A percentile compares a stretch with the other conserved stretches of the same genome.
phyloP scores from a whole-genome alignment of 2,329 filamentous ascomycete species.

The Alternaria ethzedia region DNA sequence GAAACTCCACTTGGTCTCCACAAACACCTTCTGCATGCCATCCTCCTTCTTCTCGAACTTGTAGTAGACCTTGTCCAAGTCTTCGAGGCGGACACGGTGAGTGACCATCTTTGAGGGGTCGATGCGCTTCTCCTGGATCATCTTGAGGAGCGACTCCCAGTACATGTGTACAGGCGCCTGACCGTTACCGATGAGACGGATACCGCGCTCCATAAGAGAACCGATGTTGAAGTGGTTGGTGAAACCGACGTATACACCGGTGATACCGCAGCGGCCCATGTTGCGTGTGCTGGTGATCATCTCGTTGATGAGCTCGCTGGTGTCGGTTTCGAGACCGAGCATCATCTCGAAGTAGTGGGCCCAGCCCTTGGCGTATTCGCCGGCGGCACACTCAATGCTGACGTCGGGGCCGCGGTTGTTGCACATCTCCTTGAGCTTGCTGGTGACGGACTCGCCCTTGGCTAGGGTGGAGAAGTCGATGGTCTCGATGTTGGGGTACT shows the following conservation, averaged over 20 bases:
- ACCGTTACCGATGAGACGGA: constrained; percentile 74
- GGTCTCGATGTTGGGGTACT: constrained; percentile 69
- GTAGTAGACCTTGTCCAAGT: constrained; percentile 60
- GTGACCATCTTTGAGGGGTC: constrained; percentile 82
- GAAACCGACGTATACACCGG: constrained; percentile 71
- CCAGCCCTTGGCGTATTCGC: constrained; percentile 69
- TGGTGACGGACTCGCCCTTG: constrained; percentile 69
- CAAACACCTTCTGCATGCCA: constrained; percentile 81
- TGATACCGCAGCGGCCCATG: constrained; percentile 77
- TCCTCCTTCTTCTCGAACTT: constrained; percentile 75
- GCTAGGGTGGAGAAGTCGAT: constrained; percentile 73
- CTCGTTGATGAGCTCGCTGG: constrained; percentile 79
- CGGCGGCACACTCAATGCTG: constrained; percentile 70
- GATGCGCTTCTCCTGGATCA: constrained; percentile 71
- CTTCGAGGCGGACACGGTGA: constrained; percentile 68
- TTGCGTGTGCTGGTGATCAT: constrained; percentile 77
- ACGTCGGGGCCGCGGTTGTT: constrained; percentile 75
- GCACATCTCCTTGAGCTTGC: constrained; percentile 74
- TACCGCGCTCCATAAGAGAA: constrained; percentile 83
- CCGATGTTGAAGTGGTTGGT: constrained; percentile 86
- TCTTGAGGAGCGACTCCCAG: constrained; percentile 76
- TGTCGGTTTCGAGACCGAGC: constrained; percentile 80
- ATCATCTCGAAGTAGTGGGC: constrained; percentile 65
- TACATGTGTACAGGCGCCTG: constrained; percentile 81
- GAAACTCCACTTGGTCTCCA: constrained; percentile 64